phyloP scores from a whole-genome alignment of 768 basidiomycete genomes.

The Saitozyma podzolica region DNA sequence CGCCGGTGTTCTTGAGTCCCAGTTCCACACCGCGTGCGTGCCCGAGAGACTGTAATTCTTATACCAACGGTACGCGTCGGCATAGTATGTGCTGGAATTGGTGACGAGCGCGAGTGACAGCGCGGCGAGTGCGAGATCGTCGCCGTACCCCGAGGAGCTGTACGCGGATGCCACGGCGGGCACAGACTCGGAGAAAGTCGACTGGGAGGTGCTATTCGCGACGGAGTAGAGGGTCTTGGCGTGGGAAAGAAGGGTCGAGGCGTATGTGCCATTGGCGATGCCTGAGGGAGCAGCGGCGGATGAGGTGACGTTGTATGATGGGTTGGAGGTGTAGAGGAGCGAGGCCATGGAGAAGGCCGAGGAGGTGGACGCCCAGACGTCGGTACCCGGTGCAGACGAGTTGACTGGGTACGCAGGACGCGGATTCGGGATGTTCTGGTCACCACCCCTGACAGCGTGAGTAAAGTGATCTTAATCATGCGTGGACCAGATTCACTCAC shows the following conservation, averaged over 20 bases:
- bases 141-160: constrained; percentile 56
- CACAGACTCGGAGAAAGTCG: constrained; percentile 59
- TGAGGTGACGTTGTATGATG: constrained; percentile 58
- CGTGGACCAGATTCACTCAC: constrained; percentile 60
- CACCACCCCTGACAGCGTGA: constrained; percentile 51
- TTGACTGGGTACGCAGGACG: constrained; percentile 80
- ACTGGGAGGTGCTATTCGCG: constrained; percentile 62
- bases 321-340: constrained; percentile 67
- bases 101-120: constrained; percentile 73
- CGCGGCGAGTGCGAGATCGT: constrained; percentile 62
- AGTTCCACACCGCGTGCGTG: constrained; percentile 71
- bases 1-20: constrained; percentile 82
- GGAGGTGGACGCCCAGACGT: constrained; percentile 78
- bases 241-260: constrained; percentile 68
- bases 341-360: constrained; percentile 88
- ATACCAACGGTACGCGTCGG: constrained; percentile 67
- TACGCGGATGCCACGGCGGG: constrained; percentile 67
- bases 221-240: constrained; percentile 74
- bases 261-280: constrained; percentile 72
- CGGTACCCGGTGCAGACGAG: constrained; percentile 75
- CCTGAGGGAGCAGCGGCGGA: constrained; percentile 56
- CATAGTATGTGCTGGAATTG: constrained; percentile 63
- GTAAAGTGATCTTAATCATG: neutral
- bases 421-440: constrained; percentile 69
- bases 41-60: constrained; percentile 60